Base-by-base conservation (phyloP, 306 rosid genomes). In the Crataegus laevigata region DNA sequence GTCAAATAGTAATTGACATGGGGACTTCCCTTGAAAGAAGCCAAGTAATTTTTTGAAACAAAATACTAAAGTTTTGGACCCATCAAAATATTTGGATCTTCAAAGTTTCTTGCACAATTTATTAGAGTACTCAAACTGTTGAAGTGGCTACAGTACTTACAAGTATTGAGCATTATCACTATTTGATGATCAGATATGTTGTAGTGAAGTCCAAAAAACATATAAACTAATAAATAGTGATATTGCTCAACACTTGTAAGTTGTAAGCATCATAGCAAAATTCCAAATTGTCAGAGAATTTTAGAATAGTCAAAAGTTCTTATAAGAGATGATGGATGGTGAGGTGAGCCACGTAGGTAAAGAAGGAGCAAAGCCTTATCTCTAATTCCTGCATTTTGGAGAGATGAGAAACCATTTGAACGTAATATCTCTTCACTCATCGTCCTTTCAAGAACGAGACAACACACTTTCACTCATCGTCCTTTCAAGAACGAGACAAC, bases 401-500 rank as follows among this genome's bases (percentile, higher is more conserved):
- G 70, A 34, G 83, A 75, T 32, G 66, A 52, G 25, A 34, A 17
- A 40, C 47, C 45, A 54, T 55, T 76, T 68, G 79, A 77, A 52
- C 25, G 62, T 30, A 64, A 68, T 58, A 76, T 65, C 68, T 26
- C 66, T 5, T 66, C 34, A 14, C 66, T 61, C 36, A 28, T 26
- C 12, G 5, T 66, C 42, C 8, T 26, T 21, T 52, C 8, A 47
- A 36, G 55, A 76, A 42, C 15, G 4, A 26, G 62, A 76, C 75
- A 22, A 69, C 60, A 59, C 42, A 24, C 15, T n/a, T 5, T 66
- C 34, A 14, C 66, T 61, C 36, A 28, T 26, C 12, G 8, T 67
- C 43, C 10, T 28, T n/a, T 40, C 9, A 51, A 38, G 58, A 77
- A 47, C 18, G 3, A 29, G 57, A 77, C 75, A 13, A 71, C 61